Evolutionary conservation across 768 basidiomycete genomes (phyloP).

Genomic region (Lactifluus volemus): DNA sequence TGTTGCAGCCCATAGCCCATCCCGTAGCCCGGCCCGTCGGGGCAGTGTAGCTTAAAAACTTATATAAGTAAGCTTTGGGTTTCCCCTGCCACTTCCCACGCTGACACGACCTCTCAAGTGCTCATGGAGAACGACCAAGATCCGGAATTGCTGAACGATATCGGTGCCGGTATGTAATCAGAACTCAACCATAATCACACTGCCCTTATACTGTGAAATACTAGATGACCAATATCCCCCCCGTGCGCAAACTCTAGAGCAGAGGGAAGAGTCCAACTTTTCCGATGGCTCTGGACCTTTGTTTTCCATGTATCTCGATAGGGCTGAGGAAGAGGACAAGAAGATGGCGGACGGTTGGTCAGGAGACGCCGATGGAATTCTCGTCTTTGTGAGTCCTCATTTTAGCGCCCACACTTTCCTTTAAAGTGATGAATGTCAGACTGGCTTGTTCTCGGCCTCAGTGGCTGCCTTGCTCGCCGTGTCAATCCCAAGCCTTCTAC

Average conservation of each 20-base stretch:
- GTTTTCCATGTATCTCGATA: conserved; percentile 13
- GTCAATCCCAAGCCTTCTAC: conserved; percentile 3
- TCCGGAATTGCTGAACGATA: background rate
- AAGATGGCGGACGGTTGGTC: conserved; percentile 12
- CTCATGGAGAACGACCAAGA: too few species aligned
- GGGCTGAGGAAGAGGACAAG: conserved; percentile 4
- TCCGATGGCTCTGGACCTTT: conserved; percentile 3
- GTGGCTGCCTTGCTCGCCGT: conserved; percentile 12
- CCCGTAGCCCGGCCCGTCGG: too few species aligned
- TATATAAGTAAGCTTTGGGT: background rate
- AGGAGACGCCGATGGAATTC: conserved; percentile 13
- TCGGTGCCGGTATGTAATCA: background rate
- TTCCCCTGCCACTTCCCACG: background rate
- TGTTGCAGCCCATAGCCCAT: background rate
- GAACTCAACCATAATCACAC: background rate
- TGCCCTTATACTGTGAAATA: background rate
- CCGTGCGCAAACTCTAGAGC: background rate
- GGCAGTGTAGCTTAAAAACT: too few species aligned
- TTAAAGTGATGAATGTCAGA: background rate
- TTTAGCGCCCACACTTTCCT: background rate
- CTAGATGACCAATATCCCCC: background rate
- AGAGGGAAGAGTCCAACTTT: background rate
- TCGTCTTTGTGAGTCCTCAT: conserved; percentile 9
- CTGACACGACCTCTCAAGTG: too few species aligned
- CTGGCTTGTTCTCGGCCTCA: conserved; percentile 16